Base-by-base conservation (phyloP, 140 eudicot species). In the Anethum foeniculum region DNA sequence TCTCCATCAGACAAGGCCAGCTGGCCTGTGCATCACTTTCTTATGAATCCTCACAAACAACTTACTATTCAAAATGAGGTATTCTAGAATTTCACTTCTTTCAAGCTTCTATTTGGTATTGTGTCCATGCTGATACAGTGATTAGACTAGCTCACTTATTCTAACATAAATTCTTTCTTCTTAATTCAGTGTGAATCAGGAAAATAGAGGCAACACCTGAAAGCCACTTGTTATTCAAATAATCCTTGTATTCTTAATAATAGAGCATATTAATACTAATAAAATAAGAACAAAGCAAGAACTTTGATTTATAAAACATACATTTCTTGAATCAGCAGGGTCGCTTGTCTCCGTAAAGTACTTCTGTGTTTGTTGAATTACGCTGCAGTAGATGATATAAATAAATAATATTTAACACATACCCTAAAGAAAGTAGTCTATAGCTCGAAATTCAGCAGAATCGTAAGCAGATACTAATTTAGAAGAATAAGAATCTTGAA, bases 361-460 rank as follows among this genome's bases (percentile, higher is more conserved):
- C 34, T 89, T 95, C 77, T 95, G 97, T 44, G 97, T 86, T 81
- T 89, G 97, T 83, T 86, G 97, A 85, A 95, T 92, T 39, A 88
- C 91, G 85, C 99, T 95, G 96, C 88, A 71, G 84, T 49, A 46
- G 44, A 81, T 80, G 32, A 44, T 84, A 64, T 21, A 74, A 43
- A 71, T 41, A 78, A 78, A 74, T n/a, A 58, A 32, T 72, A 83
- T 71, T 81, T 56, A 77, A n/a, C 54, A 47, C 38, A 43, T 49
- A 30, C 43, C 44, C 3, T 7, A 75, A 3, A 44, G 25, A 47
- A 47, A 47, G 79, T 1, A 75, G 60, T 46, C 21, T 12, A 5
- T n/a, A 47, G 79, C 43, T 75, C n/a, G 54, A 46, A 28, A 47
- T 75, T 62, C 69, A 25, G 36, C 36, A 62, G 69, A 60, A 62